Percentiles rank a stretch among this genome's conserved stretches.
Conservation (phyloP, 495 filamentous ascomycete genomes). For the Sphaerosporella brunnea region DNA sequence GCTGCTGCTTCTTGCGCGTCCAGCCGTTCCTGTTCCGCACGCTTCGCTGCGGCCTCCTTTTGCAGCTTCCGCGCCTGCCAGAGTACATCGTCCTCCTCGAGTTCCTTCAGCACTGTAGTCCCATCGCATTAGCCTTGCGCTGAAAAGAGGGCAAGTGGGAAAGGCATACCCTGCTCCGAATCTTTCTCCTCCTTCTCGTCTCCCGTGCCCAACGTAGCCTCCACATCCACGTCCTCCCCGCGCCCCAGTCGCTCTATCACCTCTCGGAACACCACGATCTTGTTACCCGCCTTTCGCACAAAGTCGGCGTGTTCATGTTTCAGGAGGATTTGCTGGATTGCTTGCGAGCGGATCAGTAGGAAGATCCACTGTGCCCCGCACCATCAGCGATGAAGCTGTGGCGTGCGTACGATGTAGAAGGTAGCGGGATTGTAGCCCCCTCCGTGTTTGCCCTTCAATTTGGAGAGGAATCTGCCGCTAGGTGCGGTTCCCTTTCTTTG, state of each 20-base stretch:
- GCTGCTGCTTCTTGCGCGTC: too few species aligned
- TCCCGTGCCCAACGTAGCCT: conserved; percentile 62
- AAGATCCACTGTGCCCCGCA: conserved; percentile 45
- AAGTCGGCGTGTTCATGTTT: conserved; percentile 56
- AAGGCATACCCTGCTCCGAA: conserved; percentile 62
- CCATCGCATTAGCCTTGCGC: too few species aligned
- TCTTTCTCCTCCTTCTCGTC: conserved; percentile 54
- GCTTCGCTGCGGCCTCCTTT: not conserved
- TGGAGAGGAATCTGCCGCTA: too few species aligned
- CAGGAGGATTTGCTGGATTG: conserved; percentile 74
- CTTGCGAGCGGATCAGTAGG: conserved; percentile 79
- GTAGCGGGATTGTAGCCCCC: conserved; percentile 95
- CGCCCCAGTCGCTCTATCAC: conserved; percentile 64
- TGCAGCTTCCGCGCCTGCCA: conserved; percentile 31
- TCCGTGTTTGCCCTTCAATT: conserved; percentile 41
- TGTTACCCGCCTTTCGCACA: conserved; percentile 55
- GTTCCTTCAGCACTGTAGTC: conserved; percentile 50
- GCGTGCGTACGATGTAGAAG: conserved; percentile 47
- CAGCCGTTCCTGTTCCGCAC: not conserved
- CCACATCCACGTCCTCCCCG: conserved; percentile 84
- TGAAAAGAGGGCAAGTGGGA: not conserved
- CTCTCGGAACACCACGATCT: conserved; percentile 59
- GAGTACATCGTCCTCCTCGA: conserved; percentile 56
- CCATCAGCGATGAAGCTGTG: not conserved
- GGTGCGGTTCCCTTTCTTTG: too few species aligned